A percentile compares a stretch with the other conserved stretches of the same genome.
phyloP scores from a whole-genome alignment of 495 filamentous ascomycete genomes.

The Penicillium daleae region DNA sequence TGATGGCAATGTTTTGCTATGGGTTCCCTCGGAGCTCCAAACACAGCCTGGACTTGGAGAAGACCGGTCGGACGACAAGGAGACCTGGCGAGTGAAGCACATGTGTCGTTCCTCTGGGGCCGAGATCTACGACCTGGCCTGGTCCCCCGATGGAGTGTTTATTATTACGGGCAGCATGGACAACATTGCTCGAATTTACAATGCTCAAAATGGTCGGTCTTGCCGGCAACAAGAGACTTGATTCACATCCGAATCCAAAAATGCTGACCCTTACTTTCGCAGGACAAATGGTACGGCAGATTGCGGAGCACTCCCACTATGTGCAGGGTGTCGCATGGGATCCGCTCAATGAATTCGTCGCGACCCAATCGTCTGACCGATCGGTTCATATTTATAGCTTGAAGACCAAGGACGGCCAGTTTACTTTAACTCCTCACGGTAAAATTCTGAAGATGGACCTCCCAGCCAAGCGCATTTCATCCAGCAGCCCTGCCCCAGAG shows the following conservation, averaged over 20 bases:
- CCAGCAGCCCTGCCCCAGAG: slow-evolving; percentile 90
- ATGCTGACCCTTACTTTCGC: slow-evolving; percentile 22
- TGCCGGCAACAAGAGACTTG: background rate
- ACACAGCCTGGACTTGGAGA: slow-evolving; percentile 70
- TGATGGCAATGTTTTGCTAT: slow-evolving; percentile 94
- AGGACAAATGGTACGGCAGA: slow-evolving; percentile 93
- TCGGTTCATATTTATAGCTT: slow-evolving; percentile 96
- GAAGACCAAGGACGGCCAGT: slow-evolving; percentile 95
- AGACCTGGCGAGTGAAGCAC: slow-evolving; percentile 94
- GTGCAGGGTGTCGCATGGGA: slow-evolving; percentile 99
- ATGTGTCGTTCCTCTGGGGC: slow-evolving; percentile 93
- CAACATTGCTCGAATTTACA: slow-evolving; percentile 96
- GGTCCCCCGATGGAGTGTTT: slow-evolving; percentile 94
- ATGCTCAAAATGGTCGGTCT: slow-evolving; percentile 81
- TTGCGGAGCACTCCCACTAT: slow-evolving; percentile 98
- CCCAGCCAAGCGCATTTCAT: slow-evolving; percentile 84
- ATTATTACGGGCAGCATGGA: slow-evolving; percentile 99
- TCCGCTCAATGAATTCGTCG: slow-evolving; percentile 95
- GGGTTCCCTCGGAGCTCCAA: slow-evolving; percentile 84
- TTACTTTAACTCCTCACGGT: slow-evolving; percentile 77
- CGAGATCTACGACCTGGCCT: slow-evolving; percentile 97
- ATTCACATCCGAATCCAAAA: background rate
- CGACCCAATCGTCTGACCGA: slow-evolving; percentile 96
- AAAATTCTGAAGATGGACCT: slow-evolving; percentile 88
- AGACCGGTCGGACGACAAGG: slow-evolving; percentile 89